Evolutionary conservation across 352 stramenopile genomes (phyloP).

Genomic region (Phytophthora brassicae): DNA sequence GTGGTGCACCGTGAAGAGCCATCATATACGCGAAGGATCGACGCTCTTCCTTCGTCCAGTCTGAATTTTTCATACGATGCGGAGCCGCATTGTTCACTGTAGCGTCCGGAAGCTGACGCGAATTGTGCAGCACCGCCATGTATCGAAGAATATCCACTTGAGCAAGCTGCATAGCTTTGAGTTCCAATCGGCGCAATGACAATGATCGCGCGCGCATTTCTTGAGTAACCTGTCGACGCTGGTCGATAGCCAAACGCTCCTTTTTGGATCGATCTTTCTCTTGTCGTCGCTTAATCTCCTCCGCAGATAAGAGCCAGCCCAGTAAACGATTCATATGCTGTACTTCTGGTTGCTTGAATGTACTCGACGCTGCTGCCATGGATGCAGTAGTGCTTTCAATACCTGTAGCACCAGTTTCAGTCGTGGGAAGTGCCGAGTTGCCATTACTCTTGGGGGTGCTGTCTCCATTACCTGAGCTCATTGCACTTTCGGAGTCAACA

Average conservation of each 20-base stretch:
- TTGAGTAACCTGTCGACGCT: constrained; percentile 69
- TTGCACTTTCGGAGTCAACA: constrained; percentile 50
- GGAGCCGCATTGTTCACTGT: constrained; percentile 28
- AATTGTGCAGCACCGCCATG: constrained; percentile 63
- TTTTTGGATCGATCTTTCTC: constrained; percentile 81
- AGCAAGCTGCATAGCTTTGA: constrained; percentile 84
- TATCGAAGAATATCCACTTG: constrained; percentile 83
- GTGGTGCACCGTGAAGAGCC: constrained; percentile 68
- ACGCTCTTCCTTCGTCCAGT: constrained; percentile 89
- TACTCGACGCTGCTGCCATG: constrained; percentile 24
- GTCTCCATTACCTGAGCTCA: constrained; percentile 41
- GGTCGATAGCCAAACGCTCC: constrained; percentile 63
- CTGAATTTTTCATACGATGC: constrained; percentile 70
- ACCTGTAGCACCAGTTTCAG: constrained; percentile 9
- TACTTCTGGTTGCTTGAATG: constrained; percentile 87
- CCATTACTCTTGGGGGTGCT: constrained; percentile 32
- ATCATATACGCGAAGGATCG: constrained; percentile 81
- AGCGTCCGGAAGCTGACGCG: constrained; percentile 57
- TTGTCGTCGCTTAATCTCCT: constrained; percentile 84
- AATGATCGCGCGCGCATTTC: constrained; percentile 70
- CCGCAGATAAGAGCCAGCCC: constrained; percentile 82
- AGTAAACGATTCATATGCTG: constrained; percentile 89
- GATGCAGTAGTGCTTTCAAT: constrained; percentile 6
- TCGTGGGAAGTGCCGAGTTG: constrained; percentile 24
- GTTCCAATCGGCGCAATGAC: constrained; percentile 69